Conservation (phyloP, 2,329 filamentous ascomycete species). For the Alternaria alternata region DNA sequence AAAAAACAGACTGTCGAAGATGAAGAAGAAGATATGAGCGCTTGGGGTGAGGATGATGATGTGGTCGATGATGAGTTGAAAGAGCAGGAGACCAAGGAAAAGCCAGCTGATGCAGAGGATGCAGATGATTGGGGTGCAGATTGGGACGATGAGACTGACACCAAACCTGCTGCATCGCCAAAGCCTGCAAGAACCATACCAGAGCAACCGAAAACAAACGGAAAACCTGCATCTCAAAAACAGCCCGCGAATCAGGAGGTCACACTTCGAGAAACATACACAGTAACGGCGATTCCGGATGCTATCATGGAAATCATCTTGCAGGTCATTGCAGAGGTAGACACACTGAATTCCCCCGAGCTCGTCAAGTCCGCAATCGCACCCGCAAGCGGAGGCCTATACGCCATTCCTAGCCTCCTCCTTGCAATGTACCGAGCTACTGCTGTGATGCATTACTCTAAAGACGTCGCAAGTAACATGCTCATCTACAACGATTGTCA, state of each 20-base stretch:
- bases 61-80: constrained; percentile 29
- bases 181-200: constrained; percentile 27
- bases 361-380: constrained; percentile 64
- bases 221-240: constrained; percentile 39
- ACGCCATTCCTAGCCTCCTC: constrained; percentile 74
- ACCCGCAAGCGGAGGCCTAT: constrained; percentile 73
- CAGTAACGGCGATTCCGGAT: constrained; percentile 86
- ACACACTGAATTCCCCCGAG: constrained; percentile 63
- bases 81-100: constrained; percentile 46
- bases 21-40: constrained; percentile 60
- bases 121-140: constrained; percentile 75
- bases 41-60: constrained; percentile 57
- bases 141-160: constrained; percentile 74
- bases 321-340: constrained; percentile 56
- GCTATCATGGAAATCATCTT: constrained; percentile 74
- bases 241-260: constrained; percentile 65
- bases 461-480: constrained; percentile 66
- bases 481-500: constrained; percentile 71
- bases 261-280: constrained; percentile 84
- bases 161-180: constrained; percentile 22
- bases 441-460: constrained; percentile 75
- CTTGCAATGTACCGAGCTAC: constrained; percentile 83
- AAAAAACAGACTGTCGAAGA: constrained; percentile 50
- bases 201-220: constrained; percentile 43
- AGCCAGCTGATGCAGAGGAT: constrained; percentile 48